Conservation (phyloP, 352 stramenopile species). For the Stephanocyclus meneghinianus region DNA sequence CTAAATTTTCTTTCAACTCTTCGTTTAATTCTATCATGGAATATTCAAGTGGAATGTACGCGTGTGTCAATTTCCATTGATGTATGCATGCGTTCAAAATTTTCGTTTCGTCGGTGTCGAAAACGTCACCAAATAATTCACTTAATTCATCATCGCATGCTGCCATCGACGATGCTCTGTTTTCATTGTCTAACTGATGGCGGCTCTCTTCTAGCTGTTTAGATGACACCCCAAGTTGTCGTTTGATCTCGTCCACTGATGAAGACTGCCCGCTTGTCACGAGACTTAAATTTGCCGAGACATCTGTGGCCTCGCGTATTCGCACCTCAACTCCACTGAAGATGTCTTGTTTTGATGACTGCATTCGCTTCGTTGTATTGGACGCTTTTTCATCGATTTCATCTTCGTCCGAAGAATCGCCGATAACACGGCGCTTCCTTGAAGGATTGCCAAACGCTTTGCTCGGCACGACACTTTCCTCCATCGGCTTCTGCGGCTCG, state of each 20-base stretch:
- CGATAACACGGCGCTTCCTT: conserved; percentile 27
- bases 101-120: background rate
- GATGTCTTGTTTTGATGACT: background rate
- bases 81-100: conserved; percentile 13
- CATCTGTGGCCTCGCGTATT: conserved; percentile 16
- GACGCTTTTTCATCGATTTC: conserved; percentile 3
- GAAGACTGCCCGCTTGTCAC: conserved; percentile 5
- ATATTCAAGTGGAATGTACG: conserved; percentile 6
- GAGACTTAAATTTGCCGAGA: background rate
- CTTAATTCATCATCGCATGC: conserved; percentile 42
- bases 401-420: conserved; percentile 39
- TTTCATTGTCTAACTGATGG: conserved; percentile 36
- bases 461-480: background rate
- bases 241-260: conserved; percentile 50
- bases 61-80: conserved; percentile 16
- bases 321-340: conserved; percentile 24
- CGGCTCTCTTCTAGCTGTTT: conserved; percentile 27
- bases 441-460: background rate
- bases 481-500: background rate
- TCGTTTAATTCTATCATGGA: conserved; percentile 8
- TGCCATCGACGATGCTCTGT: conserved; percentile 30
- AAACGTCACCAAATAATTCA: conserved; percentile 10
- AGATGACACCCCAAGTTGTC: conserved; percentile 30
- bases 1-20: conserved; percentile 8
- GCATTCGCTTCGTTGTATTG: conserved; percentile 9